Conservation (phyloP, 192 early-diverging fungal genomes). For the Coemansia sp. region DNA sequence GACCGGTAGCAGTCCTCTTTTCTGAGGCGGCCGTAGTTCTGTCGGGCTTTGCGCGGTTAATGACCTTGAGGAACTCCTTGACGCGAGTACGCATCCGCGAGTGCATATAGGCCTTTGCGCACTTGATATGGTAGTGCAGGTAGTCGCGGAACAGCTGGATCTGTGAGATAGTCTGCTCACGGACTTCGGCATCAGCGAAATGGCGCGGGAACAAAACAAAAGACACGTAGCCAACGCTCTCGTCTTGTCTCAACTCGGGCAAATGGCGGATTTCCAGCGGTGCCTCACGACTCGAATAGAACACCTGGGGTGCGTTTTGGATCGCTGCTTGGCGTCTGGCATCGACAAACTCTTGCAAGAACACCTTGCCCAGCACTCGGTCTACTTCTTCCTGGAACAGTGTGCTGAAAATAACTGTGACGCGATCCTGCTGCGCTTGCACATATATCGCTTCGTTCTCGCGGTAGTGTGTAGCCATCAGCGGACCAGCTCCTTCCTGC, state of each 20-base stretch:
- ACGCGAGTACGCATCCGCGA: conserved; percentile 96
- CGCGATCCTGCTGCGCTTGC: conserved; percentile 85
- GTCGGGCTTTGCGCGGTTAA: conserved; percentile 98
- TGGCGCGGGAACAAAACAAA: conserved; percentile 97
- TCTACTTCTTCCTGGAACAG: conserved; percentile 98
- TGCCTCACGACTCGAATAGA: conserved; percentile 88
- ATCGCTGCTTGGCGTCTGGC: conserved; percentile 86
- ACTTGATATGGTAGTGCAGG: conserved; percentile 99
- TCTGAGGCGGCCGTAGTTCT: conserved; percentile 60
- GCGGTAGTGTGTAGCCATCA: conserved; percentile 94
- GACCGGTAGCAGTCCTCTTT: conserved; percentile 68
- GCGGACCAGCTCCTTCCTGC: conserved; percentile 65
- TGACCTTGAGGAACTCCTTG: conserved; percentile 93
- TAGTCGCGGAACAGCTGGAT: conserved; percentile 98
- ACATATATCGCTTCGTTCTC: conserved; percentile 93
- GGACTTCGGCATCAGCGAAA: conserved; percentile 67
- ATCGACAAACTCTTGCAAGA: conserved; percentile 99
- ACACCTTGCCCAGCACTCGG: conserved; percentile 91
- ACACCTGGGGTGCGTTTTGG: conserved; percentile 95
- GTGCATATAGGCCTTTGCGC: conserved; percentile 99
- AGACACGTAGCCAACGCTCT: conserved; percentile 91
- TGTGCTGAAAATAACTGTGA: conserved; percentile 97
- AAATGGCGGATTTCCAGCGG: conserved; percentile 90
- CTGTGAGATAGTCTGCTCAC: conserved; percentile 89
- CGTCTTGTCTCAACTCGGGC: conserved; percentile 69